Percentiles rank a stretch among this genome's conserved stretches.
phyloP scores from a whole-genome alignment of 2,329 filamentous ascomycete species.

The Cercospora sesami region DNA sequence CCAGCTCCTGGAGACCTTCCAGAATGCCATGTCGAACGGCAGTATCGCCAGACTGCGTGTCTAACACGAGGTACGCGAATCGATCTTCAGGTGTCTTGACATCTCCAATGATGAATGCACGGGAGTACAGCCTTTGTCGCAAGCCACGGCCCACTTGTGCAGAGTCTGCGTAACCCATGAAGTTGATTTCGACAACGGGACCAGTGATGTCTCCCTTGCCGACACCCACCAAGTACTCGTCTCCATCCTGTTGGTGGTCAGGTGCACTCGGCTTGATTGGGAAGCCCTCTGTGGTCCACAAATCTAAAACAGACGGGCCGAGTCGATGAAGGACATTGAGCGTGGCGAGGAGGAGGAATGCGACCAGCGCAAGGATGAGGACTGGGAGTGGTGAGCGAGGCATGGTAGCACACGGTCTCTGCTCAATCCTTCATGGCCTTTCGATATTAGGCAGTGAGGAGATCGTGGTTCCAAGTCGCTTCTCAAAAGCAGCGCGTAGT shows the following conservation, averaged over 20 bases:
- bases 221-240: constrained; percentile 63
- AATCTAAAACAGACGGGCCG: constrained; percentile 20
- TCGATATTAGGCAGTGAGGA: neutral
- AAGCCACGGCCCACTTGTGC: constrained; percentile 79
- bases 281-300: constrained; percentile 10
- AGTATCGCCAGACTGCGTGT: constrained; percentile 85
- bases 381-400: constrained; percentile 24
- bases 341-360: constrained; percentile 22
- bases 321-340: constrained; percentile 25
- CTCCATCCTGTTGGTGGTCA: constrained; percentile 17
- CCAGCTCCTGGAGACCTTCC: constrained; percentile 67
- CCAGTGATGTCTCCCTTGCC: constrained; percentile 74
- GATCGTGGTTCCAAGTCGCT: neutral
- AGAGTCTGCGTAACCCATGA: constrained; percentile 90
- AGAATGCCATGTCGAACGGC: constrained; percentile 86
- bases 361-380: constrained; percentile 22
- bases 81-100: constrained; percentile 65
- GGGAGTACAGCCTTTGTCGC: constrained; percentile 82
- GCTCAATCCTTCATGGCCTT: neutral
- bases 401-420: constrained; percentile 16
- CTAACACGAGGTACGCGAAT: constrained; percentile 84
- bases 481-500: neutral
- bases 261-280: neutral
- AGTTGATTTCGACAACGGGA: constrained; percentile 83
- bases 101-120: constrained; percentile 83